Evolutionary conservation across 768 basidiomycete species (phyloP).

Genomic region (Agrocybe praecox): DNA sequence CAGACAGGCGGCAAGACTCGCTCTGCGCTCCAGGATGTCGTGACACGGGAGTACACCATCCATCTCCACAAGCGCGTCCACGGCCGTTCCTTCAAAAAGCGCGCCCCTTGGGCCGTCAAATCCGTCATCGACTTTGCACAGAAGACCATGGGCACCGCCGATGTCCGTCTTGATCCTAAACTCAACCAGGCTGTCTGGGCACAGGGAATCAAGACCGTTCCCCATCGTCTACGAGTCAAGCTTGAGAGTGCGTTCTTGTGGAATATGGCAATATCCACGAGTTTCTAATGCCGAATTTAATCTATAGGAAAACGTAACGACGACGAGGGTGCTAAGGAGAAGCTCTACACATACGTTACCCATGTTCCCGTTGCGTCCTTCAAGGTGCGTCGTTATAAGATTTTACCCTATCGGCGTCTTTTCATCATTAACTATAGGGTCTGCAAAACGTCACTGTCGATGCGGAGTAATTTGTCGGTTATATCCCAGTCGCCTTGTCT

Average conservation of each 20-base stretch:
- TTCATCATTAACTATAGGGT: slow-evolving; percentile 50
- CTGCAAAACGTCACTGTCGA: slow-evolving; percentile 85
- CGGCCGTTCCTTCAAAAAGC: slow-evolving; percentile 95
- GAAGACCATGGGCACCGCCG: slow-evolving; percentile 94
- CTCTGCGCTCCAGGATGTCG: slow-evolving; percentile 97
- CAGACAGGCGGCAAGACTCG: slow-evolving; percentile 85
- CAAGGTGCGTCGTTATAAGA: slow-evolving; percentile 64
- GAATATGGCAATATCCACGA: neutral
- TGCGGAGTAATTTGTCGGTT: slow-evolving; percentile 54
- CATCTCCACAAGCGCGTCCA: slow-evolving; percentile 95
- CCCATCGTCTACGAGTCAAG: slow-evolving; percentile 89
- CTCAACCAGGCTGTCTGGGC: slow-evolving; percentile 97
- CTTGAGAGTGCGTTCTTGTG: slow-evolving; percentile 88
- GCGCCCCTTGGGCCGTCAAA: slow-evolving; percentile 96
- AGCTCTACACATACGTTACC: slow-evolving; percentile 90
- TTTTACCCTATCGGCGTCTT: neutral
- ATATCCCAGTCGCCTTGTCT: slow-evolving; percentile 13
- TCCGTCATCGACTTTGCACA: slow-evolving; percentile 89
- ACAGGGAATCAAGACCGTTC: slow-evolving; percentile 91
- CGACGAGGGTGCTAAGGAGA: slow-evolving; percentile 98
- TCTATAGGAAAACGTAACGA: slow-evolving; percentile 92
- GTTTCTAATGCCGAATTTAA: slow-evolving; percentile 8
- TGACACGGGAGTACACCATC: slow-evolving; percentile 98
- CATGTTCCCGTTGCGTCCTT: slow-evolving; percentile 77
- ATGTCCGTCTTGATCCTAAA: slow-evolving; percentile 93